A percentile compares a stretch with the other conserved stretches of the same genome.
phyloP scores from a whole-genome alignment of 495 filamentous ascomycete species.

The Neurospora tetraspora region DNA sequence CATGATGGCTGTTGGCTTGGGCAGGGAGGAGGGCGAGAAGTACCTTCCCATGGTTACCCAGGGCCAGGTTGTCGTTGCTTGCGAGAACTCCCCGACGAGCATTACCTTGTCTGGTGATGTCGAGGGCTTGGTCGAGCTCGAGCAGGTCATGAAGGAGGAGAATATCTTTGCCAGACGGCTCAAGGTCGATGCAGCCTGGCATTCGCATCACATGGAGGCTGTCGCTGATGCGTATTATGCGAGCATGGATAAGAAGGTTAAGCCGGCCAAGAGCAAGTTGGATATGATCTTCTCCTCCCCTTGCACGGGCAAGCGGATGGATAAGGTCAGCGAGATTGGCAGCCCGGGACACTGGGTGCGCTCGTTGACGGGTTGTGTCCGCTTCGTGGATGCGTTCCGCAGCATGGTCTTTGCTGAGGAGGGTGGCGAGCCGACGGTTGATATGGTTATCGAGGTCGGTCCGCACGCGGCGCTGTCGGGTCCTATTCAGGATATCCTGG shows the following conservation, averaged over 20 bases:
- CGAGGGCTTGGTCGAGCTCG: conserved; percentile 23
- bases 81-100: conserved; percentile 37
- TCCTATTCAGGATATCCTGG: conserved; percentile 43
- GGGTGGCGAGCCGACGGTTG: conserved; percentile 7
- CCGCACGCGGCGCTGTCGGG: conserved; percentile 38
- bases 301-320: conserved; percentile 12
- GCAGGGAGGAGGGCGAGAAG: conserved; percentile 9
- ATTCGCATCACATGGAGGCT: conserved; percentile 34
- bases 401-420: conserved; percentile 16
- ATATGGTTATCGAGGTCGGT: conserved; percentile 29
- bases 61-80: conserved; percentile 30
- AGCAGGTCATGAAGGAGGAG: conserved; percentile 16
- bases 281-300: conserved; percentile 17
- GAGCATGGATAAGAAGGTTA: conserved; percentile 16
- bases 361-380: conserved; percentile 35
- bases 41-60: conserved; percentile 17
- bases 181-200: conserved; percentile 32
- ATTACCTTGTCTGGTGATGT: conserved; percentile 37
- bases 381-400: conserved; percentile 31
- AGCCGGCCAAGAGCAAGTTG: conserved; percentile 6
- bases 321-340: conserved; percentile 12
- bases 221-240: conserved; percentile 28
- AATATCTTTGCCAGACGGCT: conserved; percentile 27
- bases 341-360: conserved; percentile 32
- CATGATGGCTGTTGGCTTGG: conserved; percentile 36